Percentiles rank a stretch among this genome's conserved stretches.
Evolutionary conservation across 1,139 yeast genomes (phyloP).

Genomic region (Suhomyces yuchorum): DNA sequence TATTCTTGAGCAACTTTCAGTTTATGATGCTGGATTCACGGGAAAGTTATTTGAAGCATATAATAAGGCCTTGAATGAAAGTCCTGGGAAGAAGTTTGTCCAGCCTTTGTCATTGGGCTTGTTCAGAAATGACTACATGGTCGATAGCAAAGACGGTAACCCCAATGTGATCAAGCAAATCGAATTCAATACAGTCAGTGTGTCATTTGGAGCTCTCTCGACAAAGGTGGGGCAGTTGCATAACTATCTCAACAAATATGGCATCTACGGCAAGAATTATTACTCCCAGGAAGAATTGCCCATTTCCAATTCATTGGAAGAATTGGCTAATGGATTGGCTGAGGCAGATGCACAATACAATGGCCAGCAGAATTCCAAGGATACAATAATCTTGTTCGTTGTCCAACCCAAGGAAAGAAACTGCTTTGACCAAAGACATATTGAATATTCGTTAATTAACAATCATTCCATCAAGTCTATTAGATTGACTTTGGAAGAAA

Average conservation of each 20-base stretch:
- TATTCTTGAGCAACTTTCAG: slow-evolving; percentile 56
- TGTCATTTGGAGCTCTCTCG: slow-evolving; percentile 91
- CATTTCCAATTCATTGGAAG: slow-evolving; percentile 59
- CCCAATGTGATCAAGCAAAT: slow-evolving; percentile 72
- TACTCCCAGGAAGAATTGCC: slow-evolving; percentile 59
- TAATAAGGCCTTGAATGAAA: slow-evolving; percentile 40
- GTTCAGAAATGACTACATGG: slow-evolving; percentile 89
- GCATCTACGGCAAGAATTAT: slow-evolving; percentile 49
- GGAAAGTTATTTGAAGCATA: slow-evolving; percentile 72
- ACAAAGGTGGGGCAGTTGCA: slow-evolving; percentile 79
- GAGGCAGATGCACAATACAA: slow-evolving; percentile 63
- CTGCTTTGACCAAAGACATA: slow-evolving; percentile 83
- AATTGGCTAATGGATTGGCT: slow-evolving; percentile 71
- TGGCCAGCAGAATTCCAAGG: slow-evolving; percentile 17
- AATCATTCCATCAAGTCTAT: slow-evolving; percentile 59
- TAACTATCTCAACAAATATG: slow-evolving; percentile 58
- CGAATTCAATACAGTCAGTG: slow-evolving; percentile 94
- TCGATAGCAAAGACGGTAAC: slow-evolving; percentile 48
- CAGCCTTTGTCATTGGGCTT: slow-evolving; percentile 81
- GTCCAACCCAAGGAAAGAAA: slow-evolving; percentile 87
- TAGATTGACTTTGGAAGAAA: slow-evolving; percentile 69
- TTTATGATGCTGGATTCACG: slow-evolving; percentile 74
- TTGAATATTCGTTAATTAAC: slow-evolving; percentile 70
- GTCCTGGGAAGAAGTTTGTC: slow-evolving; percentile 44
- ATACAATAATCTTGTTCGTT: slow-evolving; percentile 69